Base-by-base conservation (phyloP, 2,329 filamentous ascomycete genomes). In the Pleurostoma richardsiae region DNA sequence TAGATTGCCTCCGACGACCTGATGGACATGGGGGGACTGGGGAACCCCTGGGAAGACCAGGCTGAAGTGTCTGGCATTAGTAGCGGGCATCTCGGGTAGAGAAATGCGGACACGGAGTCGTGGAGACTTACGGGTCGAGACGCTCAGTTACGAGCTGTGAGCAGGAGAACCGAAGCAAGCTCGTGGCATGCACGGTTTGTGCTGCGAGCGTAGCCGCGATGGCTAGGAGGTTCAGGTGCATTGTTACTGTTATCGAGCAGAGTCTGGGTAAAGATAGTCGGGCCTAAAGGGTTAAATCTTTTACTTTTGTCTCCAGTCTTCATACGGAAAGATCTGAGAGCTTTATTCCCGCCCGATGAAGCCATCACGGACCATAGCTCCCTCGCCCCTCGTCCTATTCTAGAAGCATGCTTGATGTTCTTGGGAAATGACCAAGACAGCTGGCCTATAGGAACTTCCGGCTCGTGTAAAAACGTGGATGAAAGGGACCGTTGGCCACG, bases 1-100 rank as follows among this genome's bases (percentile, higher is more conserved):
- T 3, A 65, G 62, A 53, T 69, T 65, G 10, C 65, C 66, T 40
- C 66, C 65, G 11, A 67, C 61, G 30, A 68, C 58, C 52, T 68
- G 66, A 47, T 69, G 66, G 38, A 66, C 56, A 55, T 69, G 66
- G 4, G 62, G 55, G 11, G 63, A 65, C 10, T 62, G 65, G 28
- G 58, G 56, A 40, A 51, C 44, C 29, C 66, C 66, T 11, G 65
- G 64, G 46, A 67, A 63, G 31, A 69, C 65, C 27, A 61, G 47
- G 33, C 33, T 36, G n/a, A 8, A 36, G 33, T 8, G 33, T 19
- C 19, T 19, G 2, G 19, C 19, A 19, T 19, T 19, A 19, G 19
- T 19, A 19, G 19, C 19, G 19, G 19, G 19, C 19, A 19, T 19
- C 19, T 19, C 19, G 33, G 33, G 8, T 36, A 36, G 33, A 36